Evolutionary conservation across 2,329 filamentous ascomycete species (phyloP).

Genomic region (Colletotrichum sp.): DNA sequence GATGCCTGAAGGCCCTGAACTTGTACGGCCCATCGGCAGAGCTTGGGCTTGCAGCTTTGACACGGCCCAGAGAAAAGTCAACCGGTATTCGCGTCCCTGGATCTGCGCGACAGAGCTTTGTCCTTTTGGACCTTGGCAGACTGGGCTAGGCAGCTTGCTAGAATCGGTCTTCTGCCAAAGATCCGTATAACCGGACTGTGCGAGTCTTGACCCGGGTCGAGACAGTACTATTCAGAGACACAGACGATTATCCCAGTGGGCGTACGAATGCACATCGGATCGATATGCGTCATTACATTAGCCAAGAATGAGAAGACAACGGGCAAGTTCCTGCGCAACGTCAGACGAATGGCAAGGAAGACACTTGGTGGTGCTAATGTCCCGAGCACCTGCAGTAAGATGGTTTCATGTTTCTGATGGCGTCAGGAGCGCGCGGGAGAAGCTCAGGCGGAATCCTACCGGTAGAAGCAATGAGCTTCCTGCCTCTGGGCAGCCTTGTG

Average conservation of each 20-base stretch:
- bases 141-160: not conserved
- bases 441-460: not conserved
- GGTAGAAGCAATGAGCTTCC: not conserved
- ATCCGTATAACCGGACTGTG: not conserved
- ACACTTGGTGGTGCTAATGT: not conserved
- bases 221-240: not conserved
- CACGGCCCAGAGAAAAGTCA: not conserved
- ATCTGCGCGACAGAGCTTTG: not conserved
- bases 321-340: not conserved
- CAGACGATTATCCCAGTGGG: not conserved
- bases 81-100: not conserved
- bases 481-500: not conserved
- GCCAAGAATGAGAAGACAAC: not conserved
- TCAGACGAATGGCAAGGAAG: not conserved
- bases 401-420: constrained; percentile 16
- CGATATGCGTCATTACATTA: not conserved
- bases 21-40: not conserved
- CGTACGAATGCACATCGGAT: not conserved
- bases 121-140: not conserved
- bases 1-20: not conserved
- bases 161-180: not conserved
- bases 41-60: not conserved
- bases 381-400: constrained; percentile 7
- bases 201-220: not conserved
- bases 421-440: constrained; percentile 11